Evolutionary conservation across 2,329 filamentous ascomycete species (phyloP), one percentile per base, ranked within the genome.

Genomic region (Talaromyces sp.): DNA sequence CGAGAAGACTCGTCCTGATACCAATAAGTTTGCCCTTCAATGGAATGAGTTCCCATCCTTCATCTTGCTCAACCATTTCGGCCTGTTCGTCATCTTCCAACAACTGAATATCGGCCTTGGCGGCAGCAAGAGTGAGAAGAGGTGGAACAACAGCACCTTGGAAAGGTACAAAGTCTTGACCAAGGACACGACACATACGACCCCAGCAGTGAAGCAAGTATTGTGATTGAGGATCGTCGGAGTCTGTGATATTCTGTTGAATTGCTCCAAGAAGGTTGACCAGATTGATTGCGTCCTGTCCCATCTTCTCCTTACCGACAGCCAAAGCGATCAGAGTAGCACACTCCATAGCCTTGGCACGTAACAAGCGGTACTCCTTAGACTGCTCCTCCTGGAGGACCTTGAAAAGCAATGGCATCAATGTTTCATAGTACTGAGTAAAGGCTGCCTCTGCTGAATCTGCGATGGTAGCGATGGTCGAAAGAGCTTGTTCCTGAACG

Each of bases 191-290:
- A 79, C 94, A 98, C 95, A 99, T 99, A 58, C 95, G 89, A 61
- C 95, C 95, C 95, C 95, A 99, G 82, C 95, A 99, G 83, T 99
- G 95, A 80, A 99, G 91, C 41, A 99, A 85, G 77, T 99, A 99
- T 73, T 96, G 94, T 16, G 93, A 91, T 78, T 99, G 95, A 45
- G 95, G 95, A 74, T 99, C 95, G 72, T 99, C 95, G 1, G 93
- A 81, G 72, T 99, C 95, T 4, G 88, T 90, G 67, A 98, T 95
- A 74, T 85, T 90, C 71, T 88, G 84, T 77, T 99, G 95, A 64
- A 98, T 96, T 67, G 87, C 88, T 61, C 91, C 93, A 61, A 99
- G 84, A 24, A 97, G 85, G 72, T 96, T 89, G 22, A 98, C 94
- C 47, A 99, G 83, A 48, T 88, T 90, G 80, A 95, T 84, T 3